Percentiles rank a stretch among this genome's conserved stretches.
Conservation (phyloP, 441 rosid genomes). For the Macaranga tanarius region DNA sequence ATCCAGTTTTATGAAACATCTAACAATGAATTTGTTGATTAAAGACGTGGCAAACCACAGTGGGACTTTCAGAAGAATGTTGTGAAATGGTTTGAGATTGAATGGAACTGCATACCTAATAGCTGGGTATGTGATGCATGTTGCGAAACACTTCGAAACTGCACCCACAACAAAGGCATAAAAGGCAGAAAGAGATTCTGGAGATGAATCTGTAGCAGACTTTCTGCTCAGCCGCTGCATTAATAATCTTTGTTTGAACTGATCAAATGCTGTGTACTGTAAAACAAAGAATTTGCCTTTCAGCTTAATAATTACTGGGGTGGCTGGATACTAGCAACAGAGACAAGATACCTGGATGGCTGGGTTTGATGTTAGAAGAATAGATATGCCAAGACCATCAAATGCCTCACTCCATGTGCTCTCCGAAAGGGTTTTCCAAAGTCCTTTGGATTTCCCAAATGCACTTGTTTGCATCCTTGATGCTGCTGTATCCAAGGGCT, state of each 20-base stretch:
- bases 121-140: conserved; percentile 83
- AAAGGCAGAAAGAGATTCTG: conserved; percentile 67
- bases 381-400: conserved; percentile 86
- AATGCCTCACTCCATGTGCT: conserved; percentile 68
- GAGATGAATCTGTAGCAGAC: conserved; percentile 43
- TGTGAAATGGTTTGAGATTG: background rate
- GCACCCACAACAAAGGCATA: conserved; percentile 83
- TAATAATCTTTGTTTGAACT: conserved; percentile 70
- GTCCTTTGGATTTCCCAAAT: conserved; percentile 81
- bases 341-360: conserved; percentile 61
- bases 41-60: background rate
- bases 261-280: conserved; percentile 94
- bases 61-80: background rate
- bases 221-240: conserved; percentile 35
- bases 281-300: conserved; percentile 14
- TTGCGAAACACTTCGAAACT: conserved; percentile 78
- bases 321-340: background rate
- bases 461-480: conserved; percentile 90
- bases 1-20: background rate
- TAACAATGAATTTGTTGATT: background rate
- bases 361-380: conserved; percentile 80
- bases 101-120: conserved; percentile 51
- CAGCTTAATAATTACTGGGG: conserved; percentile 1
- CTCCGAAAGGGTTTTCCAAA: conserved; percentile 71
- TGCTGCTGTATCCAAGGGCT: conserved; percentile 94